Conservation (phyloP, 2,329 filamentous ascomycete species). For the Sporothrix globosa region DNA sequence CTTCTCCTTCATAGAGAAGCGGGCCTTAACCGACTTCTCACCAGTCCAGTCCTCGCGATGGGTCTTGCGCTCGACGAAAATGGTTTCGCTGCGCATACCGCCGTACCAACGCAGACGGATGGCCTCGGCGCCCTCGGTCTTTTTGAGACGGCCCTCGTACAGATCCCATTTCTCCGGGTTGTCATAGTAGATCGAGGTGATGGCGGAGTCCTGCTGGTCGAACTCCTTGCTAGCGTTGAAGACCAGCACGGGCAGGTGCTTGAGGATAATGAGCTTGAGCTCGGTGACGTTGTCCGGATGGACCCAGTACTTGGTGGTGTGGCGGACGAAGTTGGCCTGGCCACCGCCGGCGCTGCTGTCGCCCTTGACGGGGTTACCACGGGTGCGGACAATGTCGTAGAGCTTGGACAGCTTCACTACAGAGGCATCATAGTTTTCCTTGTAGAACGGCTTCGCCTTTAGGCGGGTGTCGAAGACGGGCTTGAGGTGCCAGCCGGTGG, state of each 20-base stretch:
- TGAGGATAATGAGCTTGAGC: slow-evolving; percentile 94
- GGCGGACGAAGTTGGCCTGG: slow-evolving; percentile 93
- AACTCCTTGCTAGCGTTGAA: slow-evolving; percentile 99
- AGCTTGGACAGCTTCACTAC: slow-evolving; percentile 93
- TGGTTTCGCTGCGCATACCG: slow-evolving; percentile 90
- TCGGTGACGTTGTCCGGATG: slow-evolving; percentile 98
- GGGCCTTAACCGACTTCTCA: slow-evolving; percentile 97
- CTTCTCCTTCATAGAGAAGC: slow-evolving; percentile 95
- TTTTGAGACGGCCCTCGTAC: slow-evolving; percentile 92
- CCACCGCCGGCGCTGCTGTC: slow-evolving; percentile 88
- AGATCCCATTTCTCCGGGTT: slow-evolving; percentile 93
- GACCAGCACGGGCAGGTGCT: slow-evolving; percentile 94
- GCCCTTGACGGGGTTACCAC: slow-evolving; percentile 88
- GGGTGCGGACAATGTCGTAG: slow-evolving; percentile 91
- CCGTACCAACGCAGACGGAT: slow-evolving; percentile 97
- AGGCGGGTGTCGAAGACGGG: slow-evolving; percentile 94
- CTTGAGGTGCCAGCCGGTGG: slow-evolving; percentile 88
- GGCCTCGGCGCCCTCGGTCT: slow-evolving; percentile 95
- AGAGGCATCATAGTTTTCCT: slow-evolving; percentile 96
- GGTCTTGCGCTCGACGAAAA: slow-evolving; percentile 97
- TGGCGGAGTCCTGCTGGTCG: slow-evolving; percentile 84
- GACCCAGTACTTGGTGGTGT: slow-evolving; percentile 99
- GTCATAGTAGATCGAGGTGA: slow-evolving; percentile 98
- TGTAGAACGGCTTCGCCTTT: slow-evolving; percentile 97
- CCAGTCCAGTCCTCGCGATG: slow-evolving; percentile 99